A percentile compares a stretch with the other conserved stretches of the same genome.
These are phyloP conservation scores for Rubroboletus satanas DNA, from an alignment of 768 basidiomycete genomes.

Conservation along the genomic window DNA sequence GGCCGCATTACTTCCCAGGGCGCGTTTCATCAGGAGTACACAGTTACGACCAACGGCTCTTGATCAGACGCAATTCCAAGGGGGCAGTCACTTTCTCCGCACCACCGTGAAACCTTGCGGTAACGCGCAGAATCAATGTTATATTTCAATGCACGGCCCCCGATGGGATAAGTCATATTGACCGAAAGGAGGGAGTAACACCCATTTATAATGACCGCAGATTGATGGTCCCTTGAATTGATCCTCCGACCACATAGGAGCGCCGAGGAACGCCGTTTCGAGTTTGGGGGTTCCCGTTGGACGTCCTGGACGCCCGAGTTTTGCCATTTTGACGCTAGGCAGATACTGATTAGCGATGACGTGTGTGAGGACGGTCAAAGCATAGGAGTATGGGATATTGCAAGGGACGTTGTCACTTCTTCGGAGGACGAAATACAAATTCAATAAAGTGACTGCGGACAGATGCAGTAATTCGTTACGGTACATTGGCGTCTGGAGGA, in stretches of 20 bases:
- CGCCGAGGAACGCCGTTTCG: not conserved
- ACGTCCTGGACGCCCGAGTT: not conserved
- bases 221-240: not conserved
- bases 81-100: not conserved
- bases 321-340: not conserved
- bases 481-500: conserved; percentile 22
- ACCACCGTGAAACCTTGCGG: not conserved
- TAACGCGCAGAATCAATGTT: not conserved
- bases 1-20: not conserved
- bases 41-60: not conserved
- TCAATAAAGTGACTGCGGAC: conserved; percentile 9
- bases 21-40: not conserved
- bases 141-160: not conserved
- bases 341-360: not conserved
- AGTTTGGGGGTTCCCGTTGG: not conserved
- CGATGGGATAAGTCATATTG: conserved; percentile 3
- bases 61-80: not conserved
- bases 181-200: conserved; percentile 11
- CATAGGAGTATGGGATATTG: not conserved
- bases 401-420: not conserved
- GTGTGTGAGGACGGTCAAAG: not conserved
- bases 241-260: not conserved
- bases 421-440: conserved; percentile 1
- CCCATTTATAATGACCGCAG: not conserved
- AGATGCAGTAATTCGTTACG: conserved; percentile 28